Evolutionary conservation across 495 filamentous ascomycete genomes (phyloP).

Genomic region (Penicillium bovifimosum): DNA sequence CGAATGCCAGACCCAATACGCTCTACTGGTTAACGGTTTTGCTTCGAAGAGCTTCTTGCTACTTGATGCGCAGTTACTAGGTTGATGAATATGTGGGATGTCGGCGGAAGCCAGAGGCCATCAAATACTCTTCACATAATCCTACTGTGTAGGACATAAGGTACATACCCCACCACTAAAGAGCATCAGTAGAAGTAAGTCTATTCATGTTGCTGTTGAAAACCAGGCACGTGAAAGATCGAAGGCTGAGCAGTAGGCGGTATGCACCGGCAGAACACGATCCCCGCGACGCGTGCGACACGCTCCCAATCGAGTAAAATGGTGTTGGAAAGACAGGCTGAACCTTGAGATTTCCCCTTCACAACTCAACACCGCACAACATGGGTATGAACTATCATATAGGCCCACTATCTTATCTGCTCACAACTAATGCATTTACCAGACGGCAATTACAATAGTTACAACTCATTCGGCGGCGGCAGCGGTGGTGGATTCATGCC

Average conservation of each 20-base stretch:
- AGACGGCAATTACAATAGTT: slow-evolving; percentile 37
- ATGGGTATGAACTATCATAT: slow-evolving; percentile 30
- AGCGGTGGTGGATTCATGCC: slow-evolving; percentile 66
- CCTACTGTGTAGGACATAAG: too few species aligned
- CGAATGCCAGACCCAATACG: too few species aligned
- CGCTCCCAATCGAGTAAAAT: slow-evolving; percentile 46
- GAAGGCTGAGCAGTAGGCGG: neutral
- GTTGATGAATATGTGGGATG: too few species aligned
- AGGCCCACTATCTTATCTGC: neutral
- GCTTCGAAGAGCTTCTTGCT: too few species aligned
- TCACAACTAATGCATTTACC: slow-evolving; percentile 1
- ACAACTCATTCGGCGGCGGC: slow-evolving; percentile 53
- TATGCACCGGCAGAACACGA: neutral
- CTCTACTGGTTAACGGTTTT: too few species aligned
- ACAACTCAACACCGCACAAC: slow-evolving; percentile 13
- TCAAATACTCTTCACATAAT: too few species aligned
- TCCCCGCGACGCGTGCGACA: slow-evolving; percentile 41
- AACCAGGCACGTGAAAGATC: neutral
- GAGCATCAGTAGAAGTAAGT: neutral
- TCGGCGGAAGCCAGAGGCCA: too few species aligned
- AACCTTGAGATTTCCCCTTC: slow-evolving; percentile 8
- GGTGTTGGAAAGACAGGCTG: slow-evolving; percentile 5
- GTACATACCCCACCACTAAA: too few species aligned
- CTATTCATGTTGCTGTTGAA: neutral
- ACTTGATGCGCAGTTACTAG: too few species aligned